Evolutionary conservation across 2,329 filamentous ascomycete genomes (phyloP).

Genomic region (Penicillium sp.): DNA sequence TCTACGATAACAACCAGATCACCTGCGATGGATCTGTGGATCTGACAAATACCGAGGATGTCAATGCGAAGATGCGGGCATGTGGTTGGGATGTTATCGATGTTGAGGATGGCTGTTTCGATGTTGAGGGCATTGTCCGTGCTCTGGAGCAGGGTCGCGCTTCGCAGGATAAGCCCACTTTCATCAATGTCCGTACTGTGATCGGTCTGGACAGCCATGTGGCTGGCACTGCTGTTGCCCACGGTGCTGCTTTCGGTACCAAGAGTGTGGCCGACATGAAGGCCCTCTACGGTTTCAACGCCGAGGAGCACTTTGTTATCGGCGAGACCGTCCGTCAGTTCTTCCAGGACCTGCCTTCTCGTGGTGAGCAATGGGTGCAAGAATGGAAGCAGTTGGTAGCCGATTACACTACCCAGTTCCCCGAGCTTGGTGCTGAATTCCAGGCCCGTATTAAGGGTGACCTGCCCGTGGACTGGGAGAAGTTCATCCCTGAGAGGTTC

Average conservation of each 20-base stretch:
- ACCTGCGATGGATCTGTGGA: conserved; percentile 64
- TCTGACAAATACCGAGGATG: conserved; percentile 59
- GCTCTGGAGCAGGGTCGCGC: conserved; percentile 55
- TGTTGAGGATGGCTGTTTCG: conserved; percentile 59
- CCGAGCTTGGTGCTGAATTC: conserved; percentile 58
- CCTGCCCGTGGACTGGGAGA: conserved; percentile 57
- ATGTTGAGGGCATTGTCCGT: conserved; percentile 56
- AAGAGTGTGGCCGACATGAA: conserved; percentile 64
- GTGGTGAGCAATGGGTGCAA: conserved; percentile 55
- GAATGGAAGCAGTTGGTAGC: conserved; percentile 58
- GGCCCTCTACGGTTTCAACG: conserved; percentile 56
- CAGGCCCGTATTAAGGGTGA: conserved; percentile 56
- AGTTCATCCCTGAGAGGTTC: conserved; percentile 57
- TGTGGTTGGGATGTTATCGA: conserved; percentile 64
- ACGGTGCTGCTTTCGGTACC: conserved; percentile 63
- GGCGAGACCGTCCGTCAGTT: conserved; percentile 57
- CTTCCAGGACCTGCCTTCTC: conserved; percentile 56
- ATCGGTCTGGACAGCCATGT: conserved; percentile 60
- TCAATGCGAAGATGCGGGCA: conserved; percentile 64
- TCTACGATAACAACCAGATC: conserved; percentile 66
- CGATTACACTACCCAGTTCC: conserved; percentile 52
- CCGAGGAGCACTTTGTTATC: conserved; percentile 56
- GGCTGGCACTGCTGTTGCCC: conserved; percentile 57
- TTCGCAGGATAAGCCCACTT: conserved; percentile 58
- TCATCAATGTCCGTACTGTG: conserved; percentile 64